phyloP scores from a whole-genome alignment of 2,329 filamentous ascomycete genomes.

The Paraphaeosphaeria minitans region DNA sequence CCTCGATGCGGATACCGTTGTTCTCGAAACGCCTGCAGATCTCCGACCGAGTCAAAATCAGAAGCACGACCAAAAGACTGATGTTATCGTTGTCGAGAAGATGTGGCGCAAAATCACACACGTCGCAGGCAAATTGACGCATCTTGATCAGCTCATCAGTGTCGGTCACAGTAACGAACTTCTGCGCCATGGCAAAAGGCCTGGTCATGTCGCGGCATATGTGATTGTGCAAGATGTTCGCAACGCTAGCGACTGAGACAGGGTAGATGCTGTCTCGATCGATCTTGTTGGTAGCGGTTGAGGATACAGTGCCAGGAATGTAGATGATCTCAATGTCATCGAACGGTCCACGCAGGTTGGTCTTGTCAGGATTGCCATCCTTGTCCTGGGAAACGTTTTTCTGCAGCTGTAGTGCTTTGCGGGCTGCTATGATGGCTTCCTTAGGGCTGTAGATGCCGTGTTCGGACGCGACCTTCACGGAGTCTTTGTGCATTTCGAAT shows the following conservation, averaged over 20 bases:
- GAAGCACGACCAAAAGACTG: constrained; percentile 42
- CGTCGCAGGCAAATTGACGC: constrained; percentile 42
- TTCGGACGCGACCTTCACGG: constrained; percentile 36
- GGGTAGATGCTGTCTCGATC: constrained; percentile 43
- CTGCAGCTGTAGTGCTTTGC: constrained; percentile 25
- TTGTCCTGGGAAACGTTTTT: constrained; percentile 26
- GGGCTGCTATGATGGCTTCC: constrained; percentile 42
- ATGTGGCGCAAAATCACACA: constrained; percentile 46
- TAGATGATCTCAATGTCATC: constrained; percentile 48
- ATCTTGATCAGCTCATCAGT: constrained; percentile 38
- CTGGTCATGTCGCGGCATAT: constrained; percentile 44
- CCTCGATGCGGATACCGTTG: constrained; percentile 46
- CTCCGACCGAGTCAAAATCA: constrained; percentile 44
- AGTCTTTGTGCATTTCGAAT: constrained; percentile 46
- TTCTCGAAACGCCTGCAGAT: constrained; percentile 43
- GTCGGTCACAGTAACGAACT: constrained; percentile 40
- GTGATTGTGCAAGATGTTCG: constrained; percentile 39
- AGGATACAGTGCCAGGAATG: constrained; percentile 45
- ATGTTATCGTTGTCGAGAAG: constrained; percentile 47
- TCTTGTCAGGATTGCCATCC: constrained; percentile 19
- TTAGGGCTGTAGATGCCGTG: constrained; percentile 36
- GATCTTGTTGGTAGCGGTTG: constrained; percentile 42
- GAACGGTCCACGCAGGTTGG: constrained; percentile 32
- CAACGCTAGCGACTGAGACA: constrained; percentile 41
- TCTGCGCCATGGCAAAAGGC: constrained; percentile 41